Conservation (phyloP, 2,329 filamentous ascomycete genomes). For the Exophiala aquamarina region DNA sequence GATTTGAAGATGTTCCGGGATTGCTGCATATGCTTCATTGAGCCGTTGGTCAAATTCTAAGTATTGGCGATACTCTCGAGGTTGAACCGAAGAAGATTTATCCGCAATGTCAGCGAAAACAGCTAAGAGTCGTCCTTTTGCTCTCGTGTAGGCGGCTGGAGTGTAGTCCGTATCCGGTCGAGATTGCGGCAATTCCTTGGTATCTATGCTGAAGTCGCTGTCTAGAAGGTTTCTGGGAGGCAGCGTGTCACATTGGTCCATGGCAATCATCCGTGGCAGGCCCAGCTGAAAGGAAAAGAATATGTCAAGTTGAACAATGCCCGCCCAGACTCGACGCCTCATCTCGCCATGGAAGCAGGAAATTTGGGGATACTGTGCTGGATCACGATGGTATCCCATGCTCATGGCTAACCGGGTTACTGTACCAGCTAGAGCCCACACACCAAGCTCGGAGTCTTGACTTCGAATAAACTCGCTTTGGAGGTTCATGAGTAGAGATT, state of each 20-base stretch:
- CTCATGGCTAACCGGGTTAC: constrained; percentile 59
- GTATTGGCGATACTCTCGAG: neutral
- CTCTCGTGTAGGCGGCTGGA: neutral
- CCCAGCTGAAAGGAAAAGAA: constrained; percentile 64
- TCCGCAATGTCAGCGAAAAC: neutral
- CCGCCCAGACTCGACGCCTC: constrained; percentile 41
- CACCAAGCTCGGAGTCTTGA: constrained; percentile 52
- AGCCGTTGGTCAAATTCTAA: neutral
- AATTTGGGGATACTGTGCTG: constrained; percentile 53
- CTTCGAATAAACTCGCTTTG: constrained; percentile 53
- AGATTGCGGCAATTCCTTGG: neutral
- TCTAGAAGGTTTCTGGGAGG: constrained; percentile 60
- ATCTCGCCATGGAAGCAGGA: constrained; percentile 57
- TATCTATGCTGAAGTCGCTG: constrained; percentile 52
- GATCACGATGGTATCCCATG: constrained; percentile 61
- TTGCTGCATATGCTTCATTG: neutral
- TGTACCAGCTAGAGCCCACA: constrained; percentile 55
- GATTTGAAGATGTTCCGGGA: neutral
- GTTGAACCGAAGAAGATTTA: neutral
- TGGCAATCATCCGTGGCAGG: constrained; percentile 60
- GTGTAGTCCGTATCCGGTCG: constrained; percentile 2
- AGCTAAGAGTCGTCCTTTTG: neutral
- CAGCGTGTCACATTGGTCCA: constrained; percentile 59
- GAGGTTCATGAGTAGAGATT: constrained; percentile 57
- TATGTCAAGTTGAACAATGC: constrained; percentile 55